Evolutionary conservation across 1,284 basidiomycete genomes (phyloP).

Genomic region (Phellinidium pouzarii): DNA sequence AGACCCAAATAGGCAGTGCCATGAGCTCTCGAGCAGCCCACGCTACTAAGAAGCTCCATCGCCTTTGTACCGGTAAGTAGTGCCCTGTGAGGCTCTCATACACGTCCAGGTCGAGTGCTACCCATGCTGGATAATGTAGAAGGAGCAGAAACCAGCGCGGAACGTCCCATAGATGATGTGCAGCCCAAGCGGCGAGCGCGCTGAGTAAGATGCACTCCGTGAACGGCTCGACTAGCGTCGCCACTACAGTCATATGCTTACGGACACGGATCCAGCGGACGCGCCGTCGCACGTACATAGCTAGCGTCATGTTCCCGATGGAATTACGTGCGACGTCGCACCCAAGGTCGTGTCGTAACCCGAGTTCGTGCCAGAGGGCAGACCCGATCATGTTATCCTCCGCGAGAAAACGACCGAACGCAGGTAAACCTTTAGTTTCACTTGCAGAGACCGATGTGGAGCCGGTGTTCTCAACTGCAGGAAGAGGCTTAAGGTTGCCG

Average conservation of each 20-base stretch:
- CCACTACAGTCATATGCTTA: conserved; percentile 82
- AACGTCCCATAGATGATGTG: conserved; percentile 47
- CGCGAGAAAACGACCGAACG: conserved; percentile 82
- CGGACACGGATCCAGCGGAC: conserved; percentile 93
- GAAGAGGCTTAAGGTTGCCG: conserved; percentile 37
- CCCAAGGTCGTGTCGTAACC: conserved; percentile 78
- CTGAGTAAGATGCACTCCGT: conserved; percentile 79
- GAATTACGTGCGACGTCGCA: conserved; percentile 84
- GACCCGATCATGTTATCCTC: conserved; percentile 95
- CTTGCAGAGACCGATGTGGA: conserved; percentile 27
- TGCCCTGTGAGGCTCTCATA: conserved; percentile 69
- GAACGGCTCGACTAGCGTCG: conserved; percentile 83
- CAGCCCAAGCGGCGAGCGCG: conserved; percentile 51
- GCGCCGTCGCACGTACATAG: conserved; percentile 78
- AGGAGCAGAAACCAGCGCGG: conserved; percentile 48
- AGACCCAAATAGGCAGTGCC: conserved; percentile 79
- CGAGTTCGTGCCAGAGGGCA: conserved; percentile 87
- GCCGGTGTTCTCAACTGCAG: conserved; percentile 30
- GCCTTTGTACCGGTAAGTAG: conserved; percentile 41
- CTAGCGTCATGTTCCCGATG: conserved; percentile 79
- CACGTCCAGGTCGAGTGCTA: conserved; percentile 66
- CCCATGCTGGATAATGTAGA: conserved; percentile 51
- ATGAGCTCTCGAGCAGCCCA: conserved; percentile 76
- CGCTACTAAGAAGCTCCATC: conserved; percentile 61
- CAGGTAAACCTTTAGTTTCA: conserved; percentile 53